Evolutionary conservation across 768 basidiomycete genomes (phyloP).

Genomic region (Lentinus tigrinus): DNA sequence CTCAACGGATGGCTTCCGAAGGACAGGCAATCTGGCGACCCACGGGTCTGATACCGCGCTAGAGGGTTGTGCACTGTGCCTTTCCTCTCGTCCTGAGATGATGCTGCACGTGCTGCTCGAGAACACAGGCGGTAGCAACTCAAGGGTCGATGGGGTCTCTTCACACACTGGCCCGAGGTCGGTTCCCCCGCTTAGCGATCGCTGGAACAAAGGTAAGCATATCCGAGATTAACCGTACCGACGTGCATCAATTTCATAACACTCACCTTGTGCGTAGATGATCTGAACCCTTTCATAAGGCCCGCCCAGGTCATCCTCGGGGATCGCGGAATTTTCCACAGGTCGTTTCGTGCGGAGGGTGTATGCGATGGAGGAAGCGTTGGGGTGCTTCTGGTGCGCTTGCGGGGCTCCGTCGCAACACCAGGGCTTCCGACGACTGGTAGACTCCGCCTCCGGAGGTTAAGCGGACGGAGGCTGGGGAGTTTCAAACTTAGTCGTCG

Average conservation of each 20-base stretch:
- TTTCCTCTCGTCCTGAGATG: neutral
- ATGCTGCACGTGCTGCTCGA: neutral
- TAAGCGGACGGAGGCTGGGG: neutral
- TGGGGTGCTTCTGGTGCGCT: neutral
- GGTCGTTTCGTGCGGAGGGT: too few relatives aligned
- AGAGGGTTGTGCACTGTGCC: too few relatives aligned
- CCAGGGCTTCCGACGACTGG: neutral
- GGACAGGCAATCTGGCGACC: too few relatives aligned
- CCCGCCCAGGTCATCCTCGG: too few relatives aligned
- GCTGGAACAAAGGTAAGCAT: neutral
- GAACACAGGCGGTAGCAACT: neutral
- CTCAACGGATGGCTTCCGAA: too few relatives aligned
- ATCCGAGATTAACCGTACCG: neutral
- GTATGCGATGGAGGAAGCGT: too few relatives aligned
- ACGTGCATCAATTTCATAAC: neutral
- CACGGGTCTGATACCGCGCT: too few relatives aligned
- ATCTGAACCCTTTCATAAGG: too few relatives aligned
- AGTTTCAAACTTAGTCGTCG: neutral
- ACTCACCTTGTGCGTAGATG: too few relatives aligned
- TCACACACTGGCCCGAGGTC: neutral
- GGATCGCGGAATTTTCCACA: neutral
- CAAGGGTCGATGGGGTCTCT: neutral
- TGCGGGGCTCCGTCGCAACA: neutral
- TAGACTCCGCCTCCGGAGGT: neutral
- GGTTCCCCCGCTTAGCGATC: neutral